Percentiles rank a stretch among this genome's conserved stretches.
phyloP scores from a whole-genome alignment of 306 rosid genomes.

The Alnus rubra region DNA sequence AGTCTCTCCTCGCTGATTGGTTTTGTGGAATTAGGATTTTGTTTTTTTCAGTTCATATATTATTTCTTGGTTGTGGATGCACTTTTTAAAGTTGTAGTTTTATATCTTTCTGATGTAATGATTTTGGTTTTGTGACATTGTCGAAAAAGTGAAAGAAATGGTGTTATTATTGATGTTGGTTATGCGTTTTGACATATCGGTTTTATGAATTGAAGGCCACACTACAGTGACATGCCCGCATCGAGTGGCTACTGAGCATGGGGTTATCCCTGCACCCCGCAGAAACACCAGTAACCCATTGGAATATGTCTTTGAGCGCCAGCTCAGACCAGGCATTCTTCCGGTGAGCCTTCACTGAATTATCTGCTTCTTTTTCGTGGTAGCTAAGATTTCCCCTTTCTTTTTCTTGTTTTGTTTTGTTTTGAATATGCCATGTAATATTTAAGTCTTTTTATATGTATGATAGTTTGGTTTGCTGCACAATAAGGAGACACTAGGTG shows the following conservation, averaged over 20 bases:
- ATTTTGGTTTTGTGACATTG: background rate
- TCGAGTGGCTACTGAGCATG: conserved; percentile 74
- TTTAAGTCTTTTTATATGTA: background rate
- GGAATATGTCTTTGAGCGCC: conserved; percentile 83
- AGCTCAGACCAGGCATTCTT: conserved; percentile 57
- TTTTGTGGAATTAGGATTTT: background rate
- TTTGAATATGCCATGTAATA: background rate
- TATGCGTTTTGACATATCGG: conserved; percentile 15
- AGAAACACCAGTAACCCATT: conserved; percentile 58
- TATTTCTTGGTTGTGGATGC: background rate
- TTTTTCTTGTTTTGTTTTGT: background rate
- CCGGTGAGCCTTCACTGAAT: conserved; percentile 41
- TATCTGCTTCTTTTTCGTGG: background rate
- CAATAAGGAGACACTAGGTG: background rate
- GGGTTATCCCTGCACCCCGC: conserved; percentile 79
- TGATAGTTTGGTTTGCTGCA: background rate
- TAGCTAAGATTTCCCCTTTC: conserved; percentile 6
- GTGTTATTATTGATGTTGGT: background rate
- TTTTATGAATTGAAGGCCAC: conserved; percentile 65
- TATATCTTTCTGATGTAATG: background rate
- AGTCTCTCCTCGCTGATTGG: background rate
- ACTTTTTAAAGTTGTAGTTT: background rate
- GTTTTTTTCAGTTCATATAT: background rate
- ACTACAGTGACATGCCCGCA: conserved; percentile 92
- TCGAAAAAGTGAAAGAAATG: background rate